Evolutionary conservation across 2,329 filamentous ascomycete species (phyloP).

Genomic region (Sporothrix dimorphospora): DNA sequence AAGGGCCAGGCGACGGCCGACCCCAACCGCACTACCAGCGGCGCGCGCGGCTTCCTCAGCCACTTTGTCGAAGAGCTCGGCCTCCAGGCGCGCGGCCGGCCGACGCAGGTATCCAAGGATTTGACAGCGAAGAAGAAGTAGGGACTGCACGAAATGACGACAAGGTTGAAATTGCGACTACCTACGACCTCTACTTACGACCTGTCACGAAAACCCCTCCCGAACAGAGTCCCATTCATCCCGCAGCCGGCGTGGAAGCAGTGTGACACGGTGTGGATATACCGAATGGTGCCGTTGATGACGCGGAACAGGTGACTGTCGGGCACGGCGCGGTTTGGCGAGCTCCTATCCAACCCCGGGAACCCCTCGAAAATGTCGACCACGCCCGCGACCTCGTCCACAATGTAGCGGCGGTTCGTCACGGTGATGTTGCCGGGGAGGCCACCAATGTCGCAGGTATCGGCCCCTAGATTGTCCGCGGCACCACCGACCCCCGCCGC

Average conservation of each 20-base stretch:
- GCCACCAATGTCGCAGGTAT: constrained; percentile 34
- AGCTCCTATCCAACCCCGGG: constrained; percentile 24
- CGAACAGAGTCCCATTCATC: not conserved
- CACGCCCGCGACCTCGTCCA: constrained; percentile 37
- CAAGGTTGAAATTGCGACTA: not conserved
- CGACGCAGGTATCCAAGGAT: not conserved
- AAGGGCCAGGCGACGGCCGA: constrained; percentile 57
- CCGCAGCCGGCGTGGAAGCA: not conserved
- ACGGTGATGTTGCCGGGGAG: constrained; percentile 33
- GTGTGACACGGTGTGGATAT: constrained; percentile 39
- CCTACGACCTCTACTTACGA: not conserved
- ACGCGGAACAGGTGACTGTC: constrained; percentile 44
- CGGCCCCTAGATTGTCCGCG: constrained; percentile 15
- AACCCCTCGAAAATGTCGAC: constrained; percentile 41
- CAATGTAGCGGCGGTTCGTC: constrained; percentile 37
- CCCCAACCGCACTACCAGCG: constrained; percentile 34
- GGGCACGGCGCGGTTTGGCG: constrained; percentile 33
- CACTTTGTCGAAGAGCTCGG: constrained; percentile 56
- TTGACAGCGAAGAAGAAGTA: not conserved
- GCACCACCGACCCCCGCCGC: constrained; percentile 27
- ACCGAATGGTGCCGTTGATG: constrained; percentile 41
- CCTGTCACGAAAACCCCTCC: not conserved
- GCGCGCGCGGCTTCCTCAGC: constrained; percentile 45
- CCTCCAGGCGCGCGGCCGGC: constrained; percentile 52
- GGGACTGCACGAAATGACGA: not conserved